phyloP scores from a whole-genome alignment of 2,329 filamentous ascomycete species.

The Aspergillus nomiae region DNA sequence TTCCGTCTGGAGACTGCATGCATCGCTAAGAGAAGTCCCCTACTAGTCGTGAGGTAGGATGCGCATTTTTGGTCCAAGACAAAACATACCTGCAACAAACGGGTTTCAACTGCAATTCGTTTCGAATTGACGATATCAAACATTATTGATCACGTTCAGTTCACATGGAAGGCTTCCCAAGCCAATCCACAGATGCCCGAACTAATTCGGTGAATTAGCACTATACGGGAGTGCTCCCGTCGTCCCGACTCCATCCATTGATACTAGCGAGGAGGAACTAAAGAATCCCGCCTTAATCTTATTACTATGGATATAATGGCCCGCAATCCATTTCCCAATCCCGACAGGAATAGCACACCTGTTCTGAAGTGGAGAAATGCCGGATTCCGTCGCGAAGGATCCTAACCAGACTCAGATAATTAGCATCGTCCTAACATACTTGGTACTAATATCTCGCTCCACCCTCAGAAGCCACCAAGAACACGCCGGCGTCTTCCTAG shows the following conservation, averaged over 20 bases:
- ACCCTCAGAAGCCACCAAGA: slow-evolving; percentile 4
- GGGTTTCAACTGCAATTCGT: neutral
- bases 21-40: neutral
- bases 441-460: neutral
- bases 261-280: neutral
- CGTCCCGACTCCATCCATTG: neutral
- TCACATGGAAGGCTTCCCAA: neutral
- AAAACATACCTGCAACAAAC: neutral
- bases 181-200: neutral
- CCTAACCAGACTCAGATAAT: neutral
- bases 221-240: slow-evolving; percentile 1
- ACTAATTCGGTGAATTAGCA: neutral
- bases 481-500: slow-evolving; percentile 5
- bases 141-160: neutral
- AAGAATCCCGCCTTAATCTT: slow-evolving; percentile 2
- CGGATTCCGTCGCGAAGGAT: neutral
- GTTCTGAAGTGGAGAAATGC: neutral
- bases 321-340: neutral
- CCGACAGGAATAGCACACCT: neutral
- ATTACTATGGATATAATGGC: neutral
- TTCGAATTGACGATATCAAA: neutral
- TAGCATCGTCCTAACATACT: neutral
- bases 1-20: slow-evolving; percentile 3
- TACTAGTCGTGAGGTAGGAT: neutral
- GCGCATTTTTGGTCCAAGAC: neutral